Evolutionary conservation across 345 rosid genomes (phyloP).

Genomic region (Linum usitatissimum): DNA sequence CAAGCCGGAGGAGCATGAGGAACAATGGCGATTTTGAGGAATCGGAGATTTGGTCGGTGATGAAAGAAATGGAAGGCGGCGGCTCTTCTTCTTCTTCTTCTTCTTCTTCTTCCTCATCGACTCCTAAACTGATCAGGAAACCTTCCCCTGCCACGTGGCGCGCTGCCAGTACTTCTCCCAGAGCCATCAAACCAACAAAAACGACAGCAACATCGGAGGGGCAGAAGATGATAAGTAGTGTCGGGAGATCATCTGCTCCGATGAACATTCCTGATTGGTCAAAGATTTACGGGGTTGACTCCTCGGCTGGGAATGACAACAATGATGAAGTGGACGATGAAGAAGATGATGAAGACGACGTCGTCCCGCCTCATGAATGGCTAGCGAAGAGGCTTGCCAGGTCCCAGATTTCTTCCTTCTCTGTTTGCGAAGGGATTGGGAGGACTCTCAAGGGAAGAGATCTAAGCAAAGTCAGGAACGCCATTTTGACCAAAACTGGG

Average conservation of each 20-base stretch:
- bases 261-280: conserved; percentile 91
- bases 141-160: conserved; percentile 13
- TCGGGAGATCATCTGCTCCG: conserved; percentile 64
- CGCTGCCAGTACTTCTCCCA: conserved; percentile 1
- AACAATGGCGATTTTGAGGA: conserved; percentile 61
- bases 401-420: conserved; percentile 73
- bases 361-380: conserved; percentile 97
- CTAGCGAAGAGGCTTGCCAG: conserved; percentile 71
- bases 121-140: conserved; percentile 22
- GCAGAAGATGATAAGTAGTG: neutral
- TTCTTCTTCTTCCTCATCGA: conserved; percentile 12
- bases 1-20: conserved; percentile 15
- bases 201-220: neutral
- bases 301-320: neutral
- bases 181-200: conserved; percentile 1
- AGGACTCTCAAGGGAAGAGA: conserved; percentile 98
- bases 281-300: conserved; percentile 50
- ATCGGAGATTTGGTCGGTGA: conserved; percentile 56
- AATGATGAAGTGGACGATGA: conserved; percentile 18
- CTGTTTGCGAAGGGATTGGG: conserved; percentile 85
- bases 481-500: conserved; percentile 77
- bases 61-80: conserved; percentile 26
- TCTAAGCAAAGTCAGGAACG: conserved; percentile 86
- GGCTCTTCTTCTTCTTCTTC: conserved; percentile 10
- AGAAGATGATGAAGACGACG: conserved; percentile 29